Base-by-base conservation (phyloP, 768 basidiomycete genomes). In the Psilocybe tampanensis region DNA sequence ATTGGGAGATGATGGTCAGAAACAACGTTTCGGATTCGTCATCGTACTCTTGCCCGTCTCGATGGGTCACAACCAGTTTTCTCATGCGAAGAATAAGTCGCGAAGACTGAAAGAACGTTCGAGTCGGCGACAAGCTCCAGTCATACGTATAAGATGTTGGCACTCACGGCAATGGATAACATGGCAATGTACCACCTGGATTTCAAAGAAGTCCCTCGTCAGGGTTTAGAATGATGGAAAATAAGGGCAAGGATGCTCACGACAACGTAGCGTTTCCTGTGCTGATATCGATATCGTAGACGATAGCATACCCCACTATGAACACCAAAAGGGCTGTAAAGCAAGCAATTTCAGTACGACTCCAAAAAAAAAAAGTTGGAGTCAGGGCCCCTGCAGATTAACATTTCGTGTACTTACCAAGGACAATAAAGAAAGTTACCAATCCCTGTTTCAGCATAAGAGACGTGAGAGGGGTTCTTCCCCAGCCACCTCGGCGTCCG, bases 151-250 rank as follows among this genome's bases (percentile, higher is more conserved):
- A 4, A 18, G 21, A 43, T 26, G 19, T 18, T 6, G 19, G 42
- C 15, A 44, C 52, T 44, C 32, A 53, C 52, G 7, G 24, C 52
- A 29, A 53, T 44, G 5, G 52, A 53, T 21, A 44, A 29, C 11
- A 53, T 13, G 6, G 52, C 17, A n/a, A 44, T 42, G 32, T 53
- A 53, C 52, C 52, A 53, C 17, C 52, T 53, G 17, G n/a, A n/a
- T n/a, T n/a, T n/a, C n/a, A n/a, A n/a, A n/a, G n/a, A n/a, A n/a
- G n/a, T n/a, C n/a, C n/a, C n/a, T n/a, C n/a, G n/a, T n/a, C n/a
- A n/a, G n/a, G n/a, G n/a, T n/a, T n/a, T n/a, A n/a, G n/a, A n/a
- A n/a, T n/a, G n/a, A n/a, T n/a, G n/a, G 7, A 39, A 13, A 15
- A 15, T 13, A 39, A 13, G n/a, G 15, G n/a, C 9, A 29, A n/a